Conservation (phyloP, 192 early-diverging fungal genomes). For the Coemansia umbellata region DNA sequence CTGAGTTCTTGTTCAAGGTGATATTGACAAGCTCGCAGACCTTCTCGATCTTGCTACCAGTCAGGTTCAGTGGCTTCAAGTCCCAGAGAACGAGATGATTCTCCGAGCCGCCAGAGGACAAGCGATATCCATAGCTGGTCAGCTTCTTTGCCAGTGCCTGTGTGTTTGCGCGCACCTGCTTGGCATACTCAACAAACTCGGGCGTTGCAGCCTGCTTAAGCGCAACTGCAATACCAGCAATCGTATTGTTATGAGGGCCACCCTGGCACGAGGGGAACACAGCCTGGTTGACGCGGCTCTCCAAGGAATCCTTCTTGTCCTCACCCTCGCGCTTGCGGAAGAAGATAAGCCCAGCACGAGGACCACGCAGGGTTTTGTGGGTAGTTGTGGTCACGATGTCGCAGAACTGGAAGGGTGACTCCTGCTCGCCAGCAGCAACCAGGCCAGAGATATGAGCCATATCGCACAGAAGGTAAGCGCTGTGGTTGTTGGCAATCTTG, state of each 20-base stretch:
- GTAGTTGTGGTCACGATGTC: conserved; percentile 99
- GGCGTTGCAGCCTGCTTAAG: conserved; percentile 95
- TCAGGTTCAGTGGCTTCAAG: conserved; percentile 84
- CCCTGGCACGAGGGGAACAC: conserved; percentile 99
- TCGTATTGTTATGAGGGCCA: conserved; percentile 99
- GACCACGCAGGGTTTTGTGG: conserved; percentile 99
- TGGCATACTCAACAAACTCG: conserved; percentile 90
- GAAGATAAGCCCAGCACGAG: conserved; percentile 98
- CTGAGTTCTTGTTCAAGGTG: conserved; percentile 99
- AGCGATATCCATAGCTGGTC: conserved; percentile 80
- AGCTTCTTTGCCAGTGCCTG: conserved; percentile 78
- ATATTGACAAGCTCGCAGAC: conserved; percentile 97
- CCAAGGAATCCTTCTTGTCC: conserved; percentile 81
- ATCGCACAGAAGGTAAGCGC: conserved; percentile 95
- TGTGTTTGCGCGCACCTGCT: conserved; percentile 95
- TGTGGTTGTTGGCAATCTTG: conserved; percentile 94
- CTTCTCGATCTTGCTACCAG: conserved; percentile 98
- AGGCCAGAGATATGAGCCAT: conserved; percentile 99
- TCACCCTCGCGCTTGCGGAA: conserved; percentile 77
- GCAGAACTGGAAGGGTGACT: conserved; percentile 94
- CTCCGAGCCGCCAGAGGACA: conserved; percentile 93
- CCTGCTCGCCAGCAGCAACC: conserved; percentile 86
- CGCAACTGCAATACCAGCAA: conserved; percentile 95
- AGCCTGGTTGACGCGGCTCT: conserved; percentile 94
- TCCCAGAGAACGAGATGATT: conserved; percentile 99